Evolutionary conservation across 192 early-diverging fungal species (phyloP).

Genomic region (Entomortierella parvispora): DNA sequence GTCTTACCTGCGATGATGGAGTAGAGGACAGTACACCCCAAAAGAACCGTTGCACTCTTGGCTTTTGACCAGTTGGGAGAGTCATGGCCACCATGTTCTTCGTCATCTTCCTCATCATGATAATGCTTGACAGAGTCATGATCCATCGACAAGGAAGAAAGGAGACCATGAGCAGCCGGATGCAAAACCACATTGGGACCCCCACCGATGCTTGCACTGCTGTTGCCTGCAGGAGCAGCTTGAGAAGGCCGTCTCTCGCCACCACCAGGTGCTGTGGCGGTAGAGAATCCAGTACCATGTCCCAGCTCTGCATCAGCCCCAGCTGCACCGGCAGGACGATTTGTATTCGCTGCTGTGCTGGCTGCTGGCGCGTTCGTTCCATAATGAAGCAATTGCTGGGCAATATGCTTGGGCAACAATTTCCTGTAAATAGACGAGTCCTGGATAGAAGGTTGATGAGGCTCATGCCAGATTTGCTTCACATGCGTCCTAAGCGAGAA

Average conservation of each 20-base stretch:
- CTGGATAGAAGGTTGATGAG: slow-evolving; percentile 48
- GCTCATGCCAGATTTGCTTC: slow-evolving; percentile 74
- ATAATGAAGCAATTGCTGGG: slow-evolving; percentile 56
- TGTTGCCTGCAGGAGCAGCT: slow-evolving; percentile 8
- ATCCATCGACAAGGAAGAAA: slow-evolving; percentile 47
- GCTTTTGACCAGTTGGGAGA: slow-evolving; percentile 91
- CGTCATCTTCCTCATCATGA: slow-evolving; percentile 69
- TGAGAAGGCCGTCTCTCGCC: slow-evolving; percentile 22
- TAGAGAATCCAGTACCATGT: too few species aligned
- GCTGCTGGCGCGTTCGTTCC: slow-evolving; percentile 13
- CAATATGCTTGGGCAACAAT: slow-evolving; percentile 58
- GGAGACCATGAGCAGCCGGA: slow-evolving; percentile 39
- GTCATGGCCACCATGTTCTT: slow-evolving; percentile 82
- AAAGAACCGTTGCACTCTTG: slow-evolving; percentile 81
- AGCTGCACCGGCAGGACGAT: too few species aligned
- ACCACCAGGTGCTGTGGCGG: background rate
- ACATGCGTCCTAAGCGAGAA: slow-evolving; percentile 95
- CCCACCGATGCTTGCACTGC: background rate
- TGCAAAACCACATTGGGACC: slow-evolving; percentile 16
- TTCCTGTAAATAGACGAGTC: slow-evolving; percentile 57
- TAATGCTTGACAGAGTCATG: slow-evolving; percentile 41
- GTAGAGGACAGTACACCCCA: slow-evolving; percentile 85
- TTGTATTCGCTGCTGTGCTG: background rate
- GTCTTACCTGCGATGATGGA: slow-evolving; percentile 80
- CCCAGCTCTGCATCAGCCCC: slow-evolving; percentile 26